Evolutionary conservation across 163 green algal genomes (phyloP).

Genomic region (Volvox carteri): DNA sequence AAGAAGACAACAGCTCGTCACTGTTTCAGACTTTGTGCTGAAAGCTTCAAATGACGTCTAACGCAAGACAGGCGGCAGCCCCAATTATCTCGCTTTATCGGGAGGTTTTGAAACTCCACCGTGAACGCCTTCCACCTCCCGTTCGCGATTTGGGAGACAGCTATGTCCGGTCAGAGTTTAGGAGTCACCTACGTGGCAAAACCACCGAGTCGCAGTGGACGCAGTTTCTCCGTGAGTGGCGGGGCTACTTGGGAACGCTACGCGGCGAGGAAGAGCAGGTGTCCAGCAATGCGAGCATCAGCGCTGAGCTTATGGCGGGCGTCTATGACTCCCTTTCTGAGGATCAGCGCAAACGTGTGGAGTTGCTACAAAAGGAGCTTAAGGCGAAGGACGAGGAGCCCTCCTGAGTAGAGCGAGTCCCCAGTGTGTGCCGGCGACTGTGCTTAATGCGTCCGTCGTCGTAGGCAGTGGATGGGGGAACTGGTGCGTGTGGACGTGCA

Average conservation of each 20-base stretch:
- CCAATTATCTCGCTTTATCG: constrained; percentile 71
- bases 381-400: not conserved
- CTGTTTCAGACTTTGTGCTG: not conserved
- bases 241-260: constrained; percentile 77
- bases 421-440: no score
- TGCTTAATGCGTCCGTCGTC: no score
- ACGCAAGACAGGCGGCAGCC: constrained; percentile 13
- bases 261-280: constrained; percentile 58
- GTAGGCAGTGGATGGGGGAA: no score
- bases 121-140: constrained; percentile 70
- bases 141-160: constrained; percentile 81
- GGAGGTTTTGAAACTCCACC: constrained; percentile 78
- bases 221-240: constrained; percentile 84
- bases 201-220: constrained; percentile 80
- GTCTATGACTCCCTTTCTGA: constrained; percentile 61
- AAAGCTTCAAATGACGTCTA: constrained; percentile 1
- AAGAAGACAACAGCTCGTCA: not conserved
- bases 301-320: constrained; percentile 64
- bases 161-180: constrained; percentile 81
- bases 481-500: no score
- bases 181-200: constrained; percentile 72
- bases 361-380: constrained; percentile 68
- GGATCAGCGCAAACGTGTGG: constrained; percentile 75
- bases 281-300: constrained; percentile 38
- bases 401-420: not conserved